Base-by-base conservation (phyloP, 768 basidiomycete genomes). In the Calocybe cyanea region DNA sequence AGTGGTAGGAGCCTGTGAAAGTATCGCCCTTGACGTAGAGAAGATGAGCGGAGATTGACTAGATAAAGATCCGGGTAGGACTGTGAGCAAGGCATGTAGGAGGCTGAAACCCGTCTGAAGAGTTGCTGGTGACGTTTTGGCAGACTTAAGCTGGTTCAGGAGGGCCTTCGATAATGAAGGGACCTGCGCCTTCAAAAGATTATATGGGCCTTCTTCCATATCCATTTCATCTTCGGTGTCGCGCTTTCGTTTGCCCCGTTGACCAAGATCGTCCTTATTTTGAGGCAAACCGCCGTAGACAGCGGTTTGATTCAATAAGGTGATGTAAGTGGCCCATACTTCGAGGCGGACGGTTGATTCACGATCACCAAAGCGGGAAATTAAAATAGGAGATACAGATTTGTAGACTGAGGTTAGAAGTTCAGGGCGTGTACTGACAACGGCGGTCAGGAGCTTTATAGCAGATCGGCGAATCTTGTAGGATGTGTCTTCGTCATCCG, bases 401-500 rank as follows among this genome's bases (percentile, higher is more conserved):
- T 81, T 86, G 71, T 92, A 96, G 41, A 95, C 75, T 2, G 82
- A 69, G 11, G 73, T 65, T 17, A 97, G 75, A 2, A 92, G 75
- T 59, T 97, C 96, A 1, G 93, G 91, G 19, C 93, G 88, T 1
- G 95, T 98, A 10, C 80, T 81, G 46, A 98, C 84, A 38, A 96
- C 71, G 5, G 89, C 87, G 21, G 84, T 71, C 13, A 98, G 75
- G 3, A 98, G 72, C 62, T 97, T 97, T 14, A 93, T 92, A 6
- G 96, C 86, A 6, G 91, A 85, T 36, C 96, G 83, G 52, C 96
- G 86, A 46, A 96, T 91, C 65, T 97, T 97, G 78, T 96, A 98
- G 0, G 95, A 97, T 9, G 88, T 90, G 59, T 99, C 96, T 63
- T 98, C 96, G 47, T 99, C 96, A 56, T 99, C 96, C 5, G 92